Evolutionary conservation across 352 stramenopile species (phyloP), one percentile per base, ranked within the genome.

Genomic region (Blastocystis sp.): DNA sequence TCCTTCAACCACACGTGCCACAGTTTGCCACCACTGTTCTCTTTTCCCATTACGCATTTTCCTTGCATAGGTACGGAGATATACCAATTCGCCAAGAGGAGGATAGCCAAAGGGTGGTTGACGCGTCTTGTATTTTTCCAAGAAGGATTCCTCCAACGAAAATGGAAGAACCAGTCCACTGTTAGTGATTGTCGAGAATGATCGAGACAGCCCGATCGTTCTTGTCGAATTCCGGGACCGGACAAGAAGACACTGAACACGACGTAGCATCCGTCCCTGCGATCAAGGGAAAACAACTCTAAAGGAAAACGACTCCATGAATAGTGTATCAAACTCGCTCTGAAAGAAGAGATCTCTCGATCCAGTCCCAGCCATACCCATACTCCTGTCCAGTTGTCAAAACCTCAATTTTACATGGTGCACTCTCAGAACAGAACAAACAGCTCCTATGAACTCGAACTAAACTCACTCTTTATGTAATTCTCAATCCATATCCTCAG

Each of bases 41-140:
- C 92, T 93, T 11, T 87, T 90, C 14, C 90, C 90, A 86, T 96
- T 91, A 6, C 1, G 14, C 53, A 93, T 92, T 36, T 92, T 88
- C 29, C 93, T 90, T 27, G 93, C 91, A 88, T 97, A 97, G 75
- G 93, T 96, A 27, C 93, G 89, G 88, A 91, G 91, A 89, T 94
- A 97, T 46, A 96, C 93, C 57, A 97, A 89, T 75, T 97, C 93
- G 1, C 93, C 93, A 11, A 97, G 91, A 14, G 93, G 93, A 97
- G 38, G n/a, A n/a, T n/a, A n/a, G n/a, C n/a, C n/a, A n/a, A n/a
- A n/a, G n/a, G 91, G 92, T 46, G 93, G 89, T 40, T 81, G 86
- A 32, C 84, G 42, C 7, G 88, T 75, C 42, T 88, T 77, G 67
- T 92, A 96, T n/a, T 81, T 49, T 7, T 87, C 18, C 9, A 91